phyloP scores from a whole-genome alignment of 1,139 yeast genomes.

The Meyerozyma sp. region DNA sequence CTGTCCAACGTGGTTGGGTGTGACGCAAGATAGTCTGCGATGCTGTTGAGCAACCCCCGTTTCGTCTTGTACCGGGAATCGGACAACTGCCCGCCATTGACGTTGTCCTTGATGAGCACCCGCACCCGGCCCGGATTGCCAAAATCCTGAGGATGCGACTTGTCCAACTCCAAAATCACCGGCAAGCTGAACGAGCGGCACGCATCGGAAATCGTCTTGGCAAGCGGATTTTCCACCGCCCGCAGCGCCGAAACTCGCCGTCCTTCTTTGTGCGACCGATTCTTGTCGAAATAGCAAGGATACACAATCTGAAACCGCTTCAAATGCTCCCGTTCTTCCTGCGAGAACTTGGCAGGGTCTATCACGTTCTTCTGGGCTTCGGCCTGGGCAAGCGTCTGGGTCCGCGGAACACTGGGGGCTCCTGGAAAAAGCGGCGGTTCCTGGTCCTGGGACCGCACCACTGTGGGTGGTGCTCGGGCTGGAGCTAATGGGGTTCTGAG shows the following conservation, averaged over 20 bases:
- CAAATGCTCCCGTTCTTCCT: slow-evolving; percentile 55
- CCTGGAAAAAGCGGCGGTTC: slow-evolving; percentile 19
- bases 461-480: slow-evolving; percentile 49
- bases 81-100: slow-evolving; percentile 34
- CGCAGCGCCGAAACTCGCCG: slow-evolving; percentile 63
- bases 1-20: slow-evolving; percentile 71
- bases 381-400: slow-evolving; percentile 3
- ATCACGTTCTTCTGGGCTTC: slow-evolving; percentile 21
- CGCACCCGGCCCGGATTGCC: slow-evolving; percentile 95
- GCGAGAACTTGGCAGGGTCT: slow-evolving; percentile 34
- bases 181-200: slow-evolving; percentile 47
- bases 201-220: slow-evolving; percentile 72
- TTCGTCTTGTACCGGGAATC: slow-evolving; percentile 48
- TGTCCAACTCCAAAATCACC: slow-evolving; percentile 66
- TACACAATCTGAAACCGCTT: slow-evolving; percentile 69
- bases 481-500: slow-evolving; percentile 69
- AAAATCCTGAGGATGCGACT: slow-evolving; percentile 93
- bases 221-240: slow-evolving; percentile 86
- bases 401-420: slow-evolving; percentile 11
- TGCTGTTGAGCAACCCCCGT: slow-evolving; percentile 56
- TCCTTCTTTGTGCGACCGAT: slow-evolving; percentile 74
- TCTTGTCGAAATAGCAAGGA: slow-evolving; percentile 87
- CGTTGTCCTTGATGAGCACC: slow-evolving; percentile 48
- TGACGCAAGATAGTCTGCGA: slow-evolving; percentile 56
- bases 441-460: slow-evolving; percentile 60